Conservation (phyloP, 2,329 filamentous ascomycete genomes). For the Clonostachys rosea region DNA sequence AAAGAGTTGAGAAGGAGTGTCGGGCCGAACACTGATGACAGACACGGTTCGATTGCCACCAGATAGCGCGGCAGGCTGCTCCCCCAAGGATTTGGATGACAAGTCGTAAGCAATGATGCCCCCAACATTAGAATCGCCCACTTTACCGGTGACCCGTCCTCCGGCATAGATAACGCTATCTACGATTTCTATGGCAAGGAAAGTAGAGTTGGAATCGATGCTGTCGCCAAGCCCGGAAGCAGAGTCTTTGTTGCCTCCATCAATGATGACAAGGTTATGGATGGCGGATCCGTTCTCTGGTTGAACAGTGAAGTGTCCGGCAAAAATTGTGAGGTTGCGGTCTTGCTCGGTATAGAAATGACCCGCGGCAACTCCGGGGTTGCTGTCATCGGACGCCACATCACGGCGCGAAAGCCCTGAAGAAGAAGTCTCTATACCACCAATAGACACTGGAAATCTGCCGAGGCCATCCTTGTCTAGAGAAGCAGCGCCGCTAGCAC, state of each 20-base stretch:
- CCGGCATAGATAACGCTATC: constrained; percentile 74
- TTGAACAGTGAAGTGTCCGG: constrained; percentile 76
- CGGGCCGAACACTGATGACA: constrained; percentile 68
- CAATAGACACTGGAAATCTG: constrained; percentile 52
- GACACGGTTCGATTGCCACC: constrained; percentile 71
- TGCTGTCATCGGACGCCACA: constrained; percentile 27
- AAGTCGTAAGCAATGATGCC: constrained; percentile 83
- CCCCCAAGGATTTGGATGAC: constrained; percentile 50
- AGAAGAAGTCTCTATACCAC: constrained; percentile 14
- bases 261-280: constrained; percentile 78
- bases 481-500: constrained; percentile 67
- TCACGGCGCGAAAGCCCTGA: constrained; percentile 41
- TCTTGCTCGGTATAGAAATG: constrained; percentile 67
- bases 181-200: constrained; percentile 65
- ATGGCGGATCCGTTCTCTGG: constrained; percentile 65
- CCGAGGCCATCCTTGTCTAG: constrained; percentile 51
- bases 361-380: constrained; percentile 71
- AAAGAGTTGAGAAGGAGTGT: constrained; percentile 65
- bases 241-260: constrained; percentile 62
- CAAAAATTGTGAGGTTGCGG: constrained; percentile 81
- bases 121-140: constrained; percentile 57
- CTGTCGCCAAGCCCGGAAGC: constrained; percentile 66
- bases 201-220: constrained; percentile 67
- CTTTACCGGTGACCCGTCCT: constrained; percentile 69
- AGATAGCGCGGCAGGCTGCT: constrained; percentile 71